phyloP scores from a whole-genome alignment of 805 yeast species.

The Sugiyamaella floridensis region DNA sequence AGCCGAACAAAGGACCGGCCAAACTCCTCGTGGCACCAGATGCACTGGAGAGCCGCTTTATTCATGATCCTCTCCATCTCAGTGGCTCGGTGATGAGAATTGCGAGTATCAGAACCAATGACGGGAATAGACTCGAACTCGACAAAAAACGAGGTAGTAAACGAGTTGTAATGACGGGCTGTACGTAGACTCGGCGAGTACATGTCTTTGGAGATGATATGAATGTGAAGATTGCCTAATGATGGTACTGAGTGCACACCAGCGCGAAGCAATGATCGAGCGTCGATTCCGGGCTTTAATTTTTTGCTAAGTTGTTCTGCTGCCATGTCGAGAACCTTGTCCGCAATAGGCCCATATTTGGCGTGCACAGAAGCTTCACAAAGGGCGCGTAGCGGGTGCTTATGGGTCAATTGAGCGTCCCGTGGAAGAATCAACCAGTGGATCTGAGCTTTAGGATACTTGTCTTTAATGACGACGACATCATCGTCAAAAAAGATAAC shows the following conservation, averaged over 20 bases:
- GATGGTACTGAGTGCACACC: constrained; percentile 74
- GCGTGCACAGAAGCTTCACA: constrained; percentile 30
- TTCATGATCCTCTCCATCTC: constrained; percentile 35
- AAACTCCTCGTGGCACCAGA: constrained; percentile 38
- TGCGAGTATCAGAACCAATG: constrained; percentile 7
- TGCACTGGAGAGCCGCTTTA: constrained; percentile 36
- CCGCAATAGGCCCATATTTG: constrained; percentile 31
- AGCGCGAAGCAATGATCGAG: constrained; percentile 33
- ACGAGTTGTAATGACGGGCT: constrained; percentile 63
- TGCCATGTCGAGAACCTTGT: constrained; percentile 31
- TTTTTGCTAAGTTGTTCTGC: constrained; percentile 27
- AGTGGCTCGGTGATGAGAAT: constrained; percentile 28
- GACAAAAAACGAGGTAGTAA: constrained; percentile 59
- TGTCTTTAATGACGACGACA: constrained; percentile 52
- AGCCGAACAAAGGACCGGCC: constrained; percentile 38
- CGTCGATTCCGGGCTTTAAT: constrained; percentile 14
- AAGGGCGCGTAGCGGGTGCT: constrained; percentile 50
- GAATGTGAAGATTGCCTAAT: constrained; percentile 62
- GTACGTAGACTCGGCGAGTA: constrained; percentile 48
- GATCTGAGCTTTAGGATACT: constrained; percentile 53
- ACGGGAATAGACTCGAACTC: constrained; percentile 45
- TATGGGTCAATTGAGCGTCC: constrained; percentile 33
- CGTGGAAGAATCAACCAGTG: constrained; percentile 62
- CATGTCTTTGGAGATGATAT: constrained; percentile 63
- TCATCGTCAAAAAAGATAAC: constrained; percentile 46